A percentile compares a stretch with the other conserved stretches of the same genome.
Conservation (phyloP, 2,329 filamentous ascomycete genomes). For the Venturia carpophila region DNA sequence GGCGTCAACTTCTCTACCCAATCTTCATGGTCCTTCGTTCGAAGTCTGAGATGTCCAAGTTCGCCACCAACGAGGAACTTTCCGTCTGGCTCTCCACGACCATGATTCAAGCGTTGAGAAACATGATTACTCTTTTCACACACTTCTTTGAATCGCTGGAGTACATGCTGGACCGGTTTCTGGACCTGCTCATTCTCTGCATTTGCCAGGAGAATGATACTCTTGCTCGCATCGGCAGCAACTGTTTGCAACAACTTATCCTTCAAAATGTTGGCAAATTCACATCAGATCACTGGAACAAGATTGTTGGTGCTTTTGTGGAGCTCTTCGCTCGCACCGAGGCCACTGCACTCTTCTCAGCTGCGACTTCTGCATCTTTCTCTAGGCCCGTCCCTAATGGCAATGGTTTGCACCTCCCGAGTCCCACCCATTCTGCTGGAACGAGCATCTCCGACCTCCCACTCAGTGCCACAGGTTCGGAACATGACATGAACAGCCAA, state of each 20-base stretch:
- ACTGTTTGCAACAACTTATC: slow-evolving; percentile 93
- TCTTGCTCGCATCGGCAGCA: slow-evolving; percentile 93
- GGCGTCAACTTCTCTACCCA: slow-evolving; percentile 91
- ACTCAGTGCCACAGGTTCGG: slow-evolving; percentile 25
- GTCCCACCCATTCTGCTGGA: slow-evolving; percentile 22
- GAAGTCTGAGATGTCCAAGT: slow-evolving; percentile 92
- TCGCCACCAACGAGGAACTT: slow-evolving; percentile 89
- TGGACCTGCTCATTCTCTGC: slow-evolving; percentile 87
- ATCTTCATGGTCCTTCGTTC: slow-evolving; percentile 98
- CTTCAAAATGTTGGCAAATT: slow-evolving; percentile 95
- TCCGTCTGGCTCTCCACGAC: slow-evolving; percentile 98
- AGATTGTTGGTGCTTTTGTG: slow-evolving; percentile 92
- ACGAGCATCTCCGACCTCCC: slow-evolving; percentile 29
- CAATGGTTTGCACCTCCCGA: slow-evolving; percentile 36
- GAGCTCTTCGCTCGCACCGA: slow-evolving; percentile 93
- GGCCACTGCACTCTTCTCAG: slow-evolving; percentile 89
- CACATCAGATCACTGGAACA: slow-evolving; percentile 75
- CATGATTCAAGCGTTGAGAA: slow-evolving; percentile 95
- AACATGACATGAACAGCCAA: slow-evolving; percentile 24
- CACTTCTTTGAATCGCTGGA: slow-evolving; percentile 96
- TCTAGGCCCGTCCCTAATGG: slow-evolving; percentile 46
- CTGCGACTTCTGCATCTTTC: slow-evolving; percentile 48
- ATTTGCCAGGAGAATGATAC: slow-evolving; percentile 99
- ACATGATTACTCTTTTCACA: slow-evolving; percentile 98
- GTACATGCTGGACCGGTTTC: slow-evolving; percentile 96